These are phyloP conservation scores for Nemania sp. DNA, from an alignment of 2,329 filamentous ascomycete genomes.

Conservation along the genomic window DNA sequence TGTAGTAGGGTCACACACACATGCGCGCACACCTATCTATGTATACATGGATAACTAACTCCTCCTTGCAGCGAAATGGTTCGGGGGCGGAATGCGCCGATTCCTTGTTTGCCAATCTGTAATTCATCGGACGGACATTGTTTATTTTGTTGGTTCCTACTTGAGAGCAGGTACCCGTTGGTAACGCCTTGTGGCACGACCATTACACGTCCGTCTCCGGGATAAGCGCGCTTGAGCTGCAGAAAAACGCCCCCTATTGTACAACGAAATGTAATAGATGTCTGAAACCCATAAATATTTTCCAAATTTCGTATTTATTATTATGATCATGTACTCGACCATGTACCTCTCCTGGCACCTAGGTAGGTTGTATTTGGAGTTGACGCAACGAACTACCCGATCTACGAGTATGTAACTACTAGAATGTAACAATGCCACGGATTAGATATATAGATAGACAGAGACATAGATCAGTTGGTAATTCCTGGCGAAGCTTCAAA, in stretches of 20 bases:
- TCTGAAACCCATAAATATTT: too few relatives aligned
- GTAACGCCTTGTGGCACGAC: background rate
- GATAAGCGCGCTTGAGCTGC: slow-evolving; percentile 6
- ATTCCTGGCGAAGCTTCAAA: background rate
- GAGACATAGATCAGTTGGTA: background rate
- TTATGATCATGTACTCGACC: too few relatives aligned
- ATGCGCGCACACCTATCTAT: too few relatives aligned
- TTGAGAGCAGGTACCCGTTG: background rate
- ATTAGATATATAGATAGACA: too few relatives aligned
- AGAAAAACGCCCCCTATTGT: background rate
- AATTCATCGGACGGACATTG: background rate
- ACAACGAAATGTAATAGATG: background rate
- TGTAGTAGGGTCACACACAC: too few relatives aligned
- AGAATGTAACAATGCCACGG: background rate
- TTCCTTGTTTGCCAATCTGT: background rate
- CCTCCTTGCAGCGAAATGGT: slow-evolving; percentile 1
- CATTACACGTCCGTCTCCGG: background rate
- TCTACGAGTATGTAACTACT: background rate
- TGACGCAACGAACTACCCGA: background rate
- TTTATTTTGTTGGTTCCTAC: slow-evolving; percentile 3
- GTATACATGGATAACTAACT: background rate
- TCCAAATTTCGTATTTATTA: too few relatives aligned
- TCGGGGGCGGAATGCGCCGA: slow-evolving; percentile 1
- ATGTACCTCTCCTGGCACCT: too few relatives aligned
- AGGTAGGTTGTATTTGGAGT: background rate